Evolutionary conservation across 768 basidiomycete species (phyloP).

Genomic region (Lactarius akahatsu): DNA sequence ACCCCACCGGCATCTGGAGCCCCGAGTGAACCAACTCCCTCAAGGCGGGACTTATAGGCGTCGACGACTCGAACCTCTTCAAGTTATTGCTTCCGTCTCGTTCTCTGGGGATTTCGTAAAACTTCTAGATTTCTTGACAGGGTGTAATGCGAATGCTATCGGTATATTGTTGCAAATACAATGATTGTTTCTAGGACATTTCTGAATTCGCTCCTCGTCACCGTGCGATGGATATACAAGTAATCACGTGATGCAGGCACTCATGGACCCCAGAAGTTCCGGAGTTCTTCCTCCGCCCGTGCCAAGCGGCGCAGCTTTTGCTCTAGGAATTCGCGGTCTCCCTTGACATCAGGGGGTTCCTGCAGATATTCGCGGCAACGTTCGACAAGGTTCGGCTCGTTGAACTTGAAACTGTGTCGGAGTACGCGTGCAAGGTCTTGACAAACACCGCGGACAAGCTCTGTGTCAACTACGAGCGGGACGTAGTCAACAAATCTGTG

Average conservation of each 20-base stretch:
- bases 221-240: not conserved
- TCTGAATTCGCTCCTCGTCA: too few species aligned
- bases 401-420: constrained; percentile 12
- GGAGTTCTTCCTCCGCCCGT: constrained; percentile 11
- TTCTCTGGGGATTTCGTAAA: constrained; percentile 58
- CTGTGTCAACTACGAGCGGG: constrained; percentile 21
- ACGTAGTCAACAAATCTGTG: constrained; percentile 26
- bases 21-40: not conserved
- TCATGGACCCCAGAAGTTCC: constrained; percentile 6
- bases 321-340: constrained; percentile 2
- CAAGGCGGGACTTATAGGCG: constrained; percentile 67
- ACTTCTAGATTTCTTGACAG: constrained; percentile 53
- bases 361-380: constrained; percentile 13
- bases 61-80: constrained; percentile 73
- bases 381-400: constrained; percentile 8
- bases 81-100: constrained; percentile 52
- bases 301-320: constrained; percentile 10
- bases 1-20: not conserved
- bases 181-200: not conserved
- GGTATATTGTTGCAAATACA: not conserved
- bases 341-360: constrained; percentile 10
- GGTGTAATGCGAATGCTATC: not conserved
- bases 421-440: constrained; percentile 1
- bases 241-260: not conserved
- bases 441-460: constrained; percentile 22